Evolutionary conservation across 2,329 filamentous ascomycete species (phyloP).

Genomic region (Scedosporium apiospermum): DNA sequence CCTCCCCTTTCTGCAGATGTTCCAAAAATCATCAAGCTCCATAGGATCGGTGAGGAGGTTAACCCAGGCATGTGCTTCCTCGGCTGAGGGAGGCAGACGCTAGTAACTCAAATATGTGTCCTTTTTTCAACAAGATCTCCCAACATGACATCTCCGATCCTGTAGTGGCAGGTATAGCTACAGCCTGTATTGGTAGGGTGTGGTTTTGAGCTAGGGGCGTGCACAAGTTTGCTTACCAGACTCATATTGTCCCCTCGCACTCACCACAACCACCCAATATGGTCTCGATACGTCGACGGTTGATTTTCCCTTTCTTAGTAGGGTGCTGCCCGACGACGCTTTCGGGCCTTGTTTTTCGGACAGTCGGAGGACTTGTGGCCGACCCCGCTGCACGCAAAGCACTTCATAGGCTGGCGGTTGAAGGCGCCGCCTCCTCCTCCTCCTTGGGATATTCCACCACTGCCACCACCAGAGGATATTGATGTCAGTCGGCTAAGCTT

Average conservation of each 20-base stretch:
- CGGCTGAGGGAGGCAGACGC: not conserved
- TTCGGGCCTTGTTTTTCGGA: not conserved
- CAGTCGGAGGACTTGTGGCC: constrained; percentile 5
- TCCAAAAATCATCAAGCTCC: too few species aligned
- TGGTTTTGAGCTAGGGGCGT: not conserved
- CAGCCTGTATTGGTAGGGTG: not conserved
- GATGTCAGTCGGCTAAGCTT: constrained; percentile 3
- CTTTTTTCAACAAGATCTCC: not conserved
- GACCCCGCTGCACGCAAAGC: not conserved
- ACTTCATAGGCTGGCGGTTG: not conserved
- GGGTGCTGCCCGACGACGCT: not conserved
- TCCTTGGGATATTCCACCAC: not conserved
- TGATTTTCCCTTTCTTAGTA: not conserved
- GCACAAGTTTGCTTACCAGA: not conserved
- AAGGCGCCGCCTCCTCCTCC: not conserved
- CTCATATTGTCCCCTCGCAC: not conserved
- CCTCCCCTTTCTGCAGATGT: too few species aligned
- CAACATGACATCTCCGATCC: not conserved
- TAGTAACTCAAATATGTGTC: not conserved
- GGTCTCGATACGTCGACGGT: too few species aligned
- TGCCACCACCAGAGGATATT: not conserved
- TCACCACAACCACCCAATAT: not conserved
- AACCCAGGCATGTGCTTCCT: not conserved
- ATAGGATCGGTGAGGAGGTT: too few species aligned
- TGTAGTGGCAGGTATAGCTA: not conserved